A percentile compares a stretch with the other conserved stretches of the same genome.
phyloP scores from a whole-genome alignment of 2,329 filamentous ascomycete genomes.

The Leptographium galeiforme region DNA sequence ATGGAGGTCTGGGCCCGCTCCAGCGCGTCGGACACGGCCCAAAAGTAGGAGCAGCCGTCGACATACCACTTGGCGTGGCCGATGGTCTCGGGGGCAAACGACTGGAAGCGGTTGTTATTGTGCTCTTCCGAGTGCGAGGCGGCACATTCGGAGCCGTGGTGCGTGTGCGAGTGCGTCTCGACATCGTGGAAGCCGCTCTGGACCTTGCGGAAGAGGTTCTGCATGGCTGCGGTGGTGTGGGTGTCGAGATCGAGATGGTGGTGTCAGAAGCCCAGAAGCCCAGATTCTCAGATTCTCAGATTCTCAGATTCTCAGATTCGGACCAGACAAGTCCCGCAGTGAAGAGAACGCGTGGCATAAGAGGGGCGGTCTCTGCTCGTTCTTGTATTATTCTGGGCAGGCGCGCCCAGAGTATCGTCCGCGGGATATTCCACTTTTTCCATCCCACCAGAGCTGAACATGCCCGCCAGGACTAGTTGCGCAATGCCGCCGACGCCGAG shows the following conservation, averaged over 20 bases:
- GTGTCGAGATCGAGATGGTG: no score
- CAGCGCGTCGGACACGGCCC: slow-evolving; percentile 67
- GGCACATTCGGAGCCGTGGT: slow-evolving; percentile 25
- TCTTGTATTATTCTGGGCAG: no score
- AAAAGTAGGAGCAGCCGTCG: slow-evolving; percentile 74
- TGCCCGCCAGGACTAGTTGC: no score
- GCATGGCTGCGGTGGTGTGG: slow-evolving; percentile 17
- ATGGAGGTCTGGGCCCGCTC: slow-evolving; percentile 63
- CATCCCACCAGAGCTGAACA: not conserved
- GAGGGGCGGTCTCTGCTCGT: no score
- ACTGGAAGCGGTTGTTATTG: slow-evolving; percentile 41
- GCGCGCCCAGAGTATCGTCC: not conserved
- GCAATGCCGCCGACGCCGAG: no score
- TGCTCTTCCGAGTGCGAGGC: slow-evolving; percentile 27
- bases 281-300: no score
- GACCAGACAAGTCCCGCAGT: no score
- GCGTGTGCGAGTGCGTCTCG: slow-evolving; percentile 31
- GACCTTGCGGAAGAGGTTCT: slow-evolving; percentile 29
- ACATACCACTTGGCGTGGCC: slow-evolving; percentile 81
- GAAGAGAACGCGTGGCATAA: no score
- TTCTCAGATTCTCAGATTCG: no score
- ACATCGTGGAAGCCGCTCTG: slow-evolving; percentile 27
- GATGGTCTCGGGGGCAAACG: slow-evolving; percentile 60
- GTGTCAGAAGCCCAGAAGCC: no score
- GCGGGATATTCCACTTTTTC: not conserved